A percentile compares a stretch with the other conserved stretches of the same genome.
Evolutionary conservation across 495 filamentous ascomycete genomes (phyloP).

Genomic region (Glarea lozoyensis): DNA sequence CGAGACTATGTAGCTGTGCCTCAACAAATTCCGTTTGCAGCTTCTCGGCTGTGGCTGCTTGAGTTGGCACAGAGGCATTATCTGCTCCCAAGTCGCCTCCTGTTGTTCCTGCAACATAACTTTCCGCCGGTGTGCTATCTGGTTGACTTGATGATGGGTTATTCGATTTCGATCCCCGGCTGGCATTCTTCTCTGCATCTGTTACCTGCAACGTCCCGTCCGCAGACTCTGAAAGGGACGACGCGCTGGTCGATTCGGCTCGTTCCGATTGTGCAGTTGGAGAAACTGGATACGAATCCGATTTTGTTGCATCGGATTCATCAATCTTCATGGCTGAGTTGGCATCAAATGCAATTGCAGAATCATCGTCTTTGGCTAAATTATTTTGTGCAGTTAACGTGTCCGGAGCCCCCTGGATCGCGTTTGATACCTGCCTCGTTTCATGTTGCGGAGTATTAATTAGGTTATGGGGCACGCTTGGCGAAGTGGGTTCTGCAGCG

Average conservation of each 20-base stretch:
- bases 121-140: too few species aligned
- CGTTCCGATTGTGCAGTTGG: constrained; percentile 38
- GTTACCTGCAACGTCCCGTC: constrained; percentile 33
- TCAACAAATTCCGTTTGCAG: too few species aligned
- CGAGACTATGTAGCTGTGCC: too few species aligned
- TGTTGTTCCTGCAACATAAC: too few species aligned
- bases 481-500: constrained; percentile 20
- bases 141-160: too few species aligned
- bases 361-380: constrained; percentile 18
- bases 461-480: constrained; percentile 3
- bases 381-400: constrained; percentile 13
- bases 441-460: neutral
- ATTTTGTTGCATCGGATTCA: constrained; percentile 21
- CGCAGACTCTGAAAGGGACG: constrained; percentile 44
- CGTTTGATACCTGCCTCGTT: neutral
- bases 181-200: too few species aligned
- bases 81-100: too few species aligned
- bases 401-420: constrained; percentile 14
- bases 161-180: too few species aligned
- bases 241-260: constrained; percentile 44
- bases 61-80: too few species aligned
- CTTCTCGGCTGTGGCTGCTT: too few species aligned
- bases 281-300: constrained; percentile 42
- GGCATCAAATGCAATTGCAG: constrained; percentile 19
- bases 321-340: constrained; percentile 17